Percentiles rank a stretch among this genome's conserved stretches.
Conservation (phyloP, 495 filamentous ascomycete genomes). For the Lentithecium fluviatile region DNA sequence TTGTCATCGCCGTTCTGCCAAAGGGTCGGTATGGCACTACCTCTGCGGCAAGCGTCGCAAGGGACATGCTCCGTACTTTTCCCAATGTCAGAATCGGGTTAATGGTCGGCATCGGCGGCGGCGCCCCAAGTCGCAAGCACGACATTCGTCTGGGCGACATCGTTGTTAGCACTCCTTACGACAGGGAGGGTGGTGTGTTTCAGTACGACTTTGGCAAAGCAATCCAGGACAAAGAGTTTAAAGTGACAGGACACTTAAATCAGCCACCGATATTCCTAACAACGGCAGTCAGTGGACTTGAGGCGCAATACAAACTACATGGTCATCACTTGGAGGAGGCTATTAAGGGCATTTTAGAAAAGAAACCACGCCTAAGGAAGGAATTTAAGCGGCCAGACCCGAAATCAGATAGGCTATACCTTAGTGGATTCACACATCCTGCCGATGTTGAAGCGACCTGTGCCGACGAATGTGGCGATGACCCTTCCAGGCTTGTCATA, state of each 20-base stretch:
- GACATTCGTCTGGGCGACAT: no score
- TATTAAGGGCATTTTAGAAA: constrained; percentile 30
- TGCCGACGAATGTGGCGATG: constrained; percentile 3
- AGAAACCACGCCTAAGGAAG: constrained; percentile 23
- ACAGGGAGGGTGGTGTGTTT: no score
- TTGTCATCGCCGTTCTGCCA: no score
- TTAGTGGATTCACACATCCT: not conserved
- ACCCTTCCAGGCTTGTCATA: not conserved
- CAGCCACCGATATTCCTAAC: constrained; percentile 31
- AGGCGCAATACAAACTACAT: constrained; percentile 31
- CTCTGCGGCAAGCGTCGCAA: no score
- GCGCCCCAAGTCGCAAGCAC: no score
- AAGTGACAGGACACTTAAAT: constrained; percentile 20
- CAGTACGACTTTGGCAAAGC: no score
- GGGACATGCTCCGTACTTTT: no score
- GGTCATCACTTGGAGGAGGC: constrained; percentile 30
- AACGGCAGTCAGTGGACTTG: constrained; percentile 32
- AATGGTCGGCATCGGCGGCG: no score
- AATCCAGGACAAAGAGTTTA: no score
- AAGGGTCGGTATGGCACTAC: no score
- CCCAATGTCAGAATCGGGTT: no score
- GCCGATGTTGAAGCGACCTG: not conserved
- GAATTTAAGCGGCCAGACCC: not conserved
- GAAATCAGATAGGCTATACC: constrained; percentile 1
- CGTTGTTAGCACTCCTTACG: no score